These are phyloP conservation scores for Poronia punctata DNA, from an alignment of 495 filamentous ascomycete species.

Conservation along the genomic window DNA sequence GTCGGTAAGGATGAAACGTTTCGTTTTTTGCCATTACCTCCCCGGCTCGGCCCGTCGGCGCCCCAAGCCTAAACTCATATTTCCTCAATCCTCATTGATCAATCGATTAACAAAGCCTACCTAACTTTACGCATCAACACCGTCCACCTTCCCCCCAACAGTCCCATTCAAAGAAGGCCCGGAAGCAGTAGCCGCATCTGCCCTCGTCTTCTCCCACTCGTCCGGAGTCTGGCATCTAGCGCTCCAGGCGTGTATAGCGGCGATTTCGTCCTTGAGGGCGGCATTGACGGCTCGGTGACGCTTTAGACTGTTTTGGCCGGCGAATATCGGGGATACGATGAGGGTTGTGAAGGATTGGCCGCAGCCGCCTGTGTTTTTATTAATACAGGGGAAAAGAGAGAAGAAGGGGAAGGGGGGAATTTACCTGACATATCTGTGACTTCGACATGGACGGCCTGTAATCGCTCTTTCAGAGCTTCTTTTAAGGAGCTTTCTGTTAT, in stretches of 20 bases:
- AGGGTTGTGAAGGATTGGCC: slow-evolving; percentile 91
- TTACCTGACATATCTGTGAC: slow-evolving; percentile 91
- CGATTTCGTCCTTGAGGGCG: slow-evolving; percentile 85
- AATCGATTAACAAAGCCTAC: too few relatives aligned
- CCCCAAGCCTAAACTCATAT: too few relatives aligned
- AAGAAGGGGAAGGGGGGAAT: slow-evolving; percentile 11
- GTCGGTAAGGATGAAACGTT: too few relatives aligned
- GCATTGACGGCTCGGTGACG: slow-evolving; percentile 86
- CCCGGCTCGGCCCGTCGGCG: too few relatives aligned
- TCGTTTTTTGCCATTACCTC: too few relatives aligned
- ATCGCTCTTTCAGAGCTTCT: slow-evolving; percentile 59
- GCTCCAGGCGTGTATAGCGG: slow-evolving; percentile 95
- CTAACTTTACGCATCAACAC: slow-evolving; percentile 26
- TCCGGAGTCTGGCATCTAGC: slow-evolving; percentile 94
- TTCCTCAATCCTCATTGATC: too few relatives aligned
- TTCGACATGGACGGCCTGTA: slow-evolving; percentile 80
- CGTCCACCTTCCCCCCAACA: slow-evolving; percentile 32
- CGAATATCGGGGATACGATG: slow-evolving; percentile 83
- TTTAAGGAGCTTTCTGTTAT: slow-evolving; percentile 66
- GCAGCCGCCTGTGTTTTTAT: slow-evolving; percentile 66
- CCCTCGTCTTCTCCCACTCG: slow-evolving; percentile 74
- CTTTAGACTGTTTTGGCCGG: slow-evolving; percentile 78
- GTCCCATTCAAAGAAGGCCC: slow-evolving; percentile 33
- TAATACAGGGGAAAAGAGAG: not conserved
- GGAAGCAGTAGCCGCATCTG: slow-evolving; percentile 13